Evolutionary conservation across 306 rosid genomes (phyloP).

Genomic region (Oxytropis ochrocephala): DNA sequence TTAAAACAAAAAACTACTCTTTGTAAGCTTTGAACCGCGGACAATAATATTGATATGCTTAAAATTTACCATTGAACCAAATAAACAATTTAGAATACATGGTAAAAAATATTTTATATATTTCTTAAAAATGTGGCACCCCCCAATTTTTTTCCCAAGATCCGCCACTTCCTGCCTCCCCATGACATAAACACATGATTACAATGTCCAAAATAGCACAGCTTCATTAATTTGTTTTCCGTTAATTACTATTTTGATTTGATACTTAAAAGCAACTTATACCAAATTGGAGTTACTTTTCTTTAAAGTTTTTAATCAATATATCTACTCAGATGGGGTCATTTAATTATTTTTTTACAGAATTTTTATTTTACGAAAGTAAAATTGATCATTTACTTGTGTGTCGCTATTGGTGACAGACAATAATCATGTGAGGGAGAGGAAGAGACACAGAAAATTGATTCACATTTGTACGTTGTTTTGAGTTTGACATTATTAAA

Average conservation of each 20-base stretch:
- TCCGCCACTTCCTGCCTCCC: too few species aligned
- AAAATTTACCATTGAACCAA: too few species aligned
- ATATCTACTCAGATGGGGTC: neutral
- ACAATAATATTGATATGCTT: too few species aligned
- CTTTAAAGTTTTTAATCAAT: neutral
- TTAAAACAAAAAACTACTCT: too few species aligned
- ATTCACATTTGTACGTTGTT: constrained; percentile 30
- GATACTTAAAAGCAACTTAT: neutral
- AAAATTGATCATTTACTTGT: constrained; percentile 8
- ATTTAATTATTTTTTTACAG: constrained; percentile 7
- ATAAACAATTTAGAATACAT: too few species aligned
- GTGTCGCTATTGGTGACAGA: constrained; percentile 21
- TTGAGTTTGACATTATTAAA: constrained; percentile 52
- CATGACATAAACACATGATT: too few species aligned
- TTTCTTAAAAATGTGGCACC: too few species aligned
- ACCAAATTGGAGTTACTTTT: neutral
- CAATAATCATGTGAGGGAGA: constrained; percentile 41
- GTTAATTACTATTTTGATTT: neutral
- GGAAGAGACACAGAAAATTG: constrained; percentile 29
- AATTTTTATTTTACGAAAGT: neutral
- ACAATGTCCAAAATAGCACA: neutral
- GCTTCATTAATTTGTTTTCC: too few species aligned
- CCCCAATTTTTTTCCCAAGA: too few species aligned
- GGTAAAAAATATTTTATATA: too few species aligned
- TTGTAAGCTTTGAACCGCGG: too few species aligned